These are phyloP conservation scores for Leccinum uliginosum DNA, from an alignment of 768 basidiomycete species.

Conservation along the genomic window DNA sequence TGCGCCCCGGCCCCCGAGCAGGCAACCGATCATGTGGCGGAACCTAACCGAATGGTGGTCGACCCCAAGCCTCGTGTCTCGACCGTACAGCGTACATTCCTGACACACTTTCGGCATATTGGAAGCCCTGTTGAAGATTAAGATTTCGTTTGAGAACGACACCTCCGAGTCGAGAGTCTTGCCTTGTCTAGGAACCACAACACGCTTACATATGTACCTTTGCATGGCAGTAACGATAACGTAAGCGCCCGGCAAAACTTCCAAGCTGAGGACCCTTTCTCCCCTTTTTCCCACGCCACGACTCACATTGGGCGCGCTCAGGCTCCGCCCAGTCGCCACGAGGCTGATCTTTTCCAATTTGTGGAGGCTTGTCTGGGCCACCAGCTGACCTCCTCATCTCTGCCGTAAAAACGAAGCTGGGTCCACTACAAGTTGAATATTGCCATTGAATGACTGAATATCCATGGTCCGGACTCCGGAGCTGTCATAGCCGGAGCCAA, in stretches of 20 bases:
- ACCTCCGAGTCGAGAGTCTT: background rate
- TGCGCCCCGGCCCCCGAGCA: background rate
- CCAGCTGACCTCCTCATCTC: background rate
- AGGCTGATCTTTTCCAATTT: slow-evolving; percentile 10
- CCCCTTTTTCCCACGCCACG: background rate
- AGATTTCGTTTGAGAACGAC: background rate
- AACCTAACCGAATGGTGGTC: background rate
- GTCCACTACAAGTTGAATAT: background rate
- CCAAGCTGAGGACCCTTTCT: no score
- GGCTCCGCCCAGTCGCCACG: slow-evolving; percentile 4
- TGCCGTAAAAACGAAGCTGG: slow-evolving; percentile 5
- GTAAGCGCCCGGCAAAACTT: background rate
- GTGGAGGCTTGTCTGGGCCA: background rate
- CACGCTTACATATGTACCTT: background rate
- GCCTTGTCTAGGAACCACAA: slow-evolving; percentile 13
- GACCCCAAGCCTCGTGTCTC: background rate
- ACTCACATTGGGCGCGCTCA: slow-evolving; percentile 38
- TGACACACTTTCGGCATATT: slow-evolving; percentile 41
- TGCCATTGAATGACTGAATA: background rate
- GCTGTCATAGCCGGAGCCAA: background rate
- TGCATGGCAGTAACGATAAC: background rate
- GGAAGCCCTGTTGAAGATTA: background rate
- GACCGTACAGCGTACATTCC: slow-evolving; percentile 14
- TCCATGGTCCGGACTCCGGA: background rate
- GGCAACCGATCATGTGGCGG: slow-evolving; percentile 3